Base-by-base conservation (phyloP, 305 asterid species). In the Fraxinus baroniana region DNA sequence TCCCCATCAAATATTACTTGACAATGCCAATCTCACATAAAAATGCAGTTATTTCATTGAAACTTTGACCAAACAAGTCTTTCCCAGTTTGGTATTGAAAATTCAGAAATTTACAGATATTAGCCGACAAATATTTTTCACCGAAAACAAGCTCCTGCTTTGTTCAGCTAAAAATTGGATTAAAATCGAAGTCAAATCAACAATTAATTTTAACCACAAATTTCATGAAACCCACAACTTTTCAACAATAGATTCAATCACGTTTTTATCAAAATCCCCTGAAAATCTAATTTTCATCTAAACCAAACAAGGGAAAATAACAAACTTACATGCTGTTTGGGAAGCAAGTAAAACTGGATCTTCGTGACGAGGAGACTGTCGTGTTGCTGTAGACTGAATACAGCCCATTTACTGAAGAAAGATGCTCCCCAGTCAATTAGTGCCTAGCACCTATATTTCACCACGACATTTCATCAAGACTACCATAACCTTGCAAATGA, bases 291-390 rank as follows among this genome's bases (percentile, higher is more conserved):
- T 36, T 5, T 36, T 39, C 46, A 1, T 39, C 13, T 7, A 8
- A 39, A 39, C 39, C 39, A 36, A 1, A 36, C 7, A 36, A 2
- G 39, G 39, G 39, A 7, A 39, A 36, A 33, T 12, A 64, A 73
- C 49, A 79, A 82, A 86, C 97, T 90, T 85, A 95, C 99, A 95
- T 46, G 98, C 96, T 55, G 99, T 95, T 86, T 93, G 97, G 3
- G 98, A 93, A 82, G 99, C 95, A 85, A 95, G 98, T 80, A 81
- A 83, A 79, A 91, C 85, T 46, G 99, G 99, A 80, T 92, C 92
- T 89, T 95, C 98, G 82, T 92, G 94, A 70, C 93, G 90, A 78
- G 92, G 92, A 81, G 85, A 90, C 79, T 91, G 95, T 89, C 87
- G 93, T 91, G 89, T 93, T 71, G 88, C 86, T 9, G 88, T 92